These are phyloP conservation scores for Parachlorella kessleri DNA, from an alignment of 139 green algal species.

Conservation along the genomic window DNA sequence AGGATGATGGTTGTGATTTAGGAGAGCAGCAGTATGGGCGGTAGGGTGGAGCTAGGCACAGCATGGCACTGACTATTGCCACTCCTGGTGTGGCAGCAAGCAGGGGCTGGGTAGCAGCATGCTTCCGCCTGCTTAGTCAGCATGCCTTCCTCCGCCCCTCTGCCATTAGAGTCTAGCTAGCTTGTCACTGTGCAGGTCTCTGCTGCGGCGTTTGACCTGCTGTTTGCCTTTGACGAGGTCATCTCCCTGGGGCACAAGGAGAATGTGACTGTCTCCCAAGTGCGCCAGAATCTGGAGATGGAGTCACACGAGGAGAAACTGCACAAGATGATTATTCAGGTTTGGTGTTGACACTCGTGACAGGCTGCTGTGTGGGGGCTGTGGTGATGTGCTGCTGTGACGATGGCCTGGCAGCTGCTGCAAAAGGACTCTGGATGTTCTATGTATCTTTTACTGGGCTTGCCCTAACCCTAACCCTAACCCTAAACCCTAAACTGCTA, in stretches of 20 bases:
- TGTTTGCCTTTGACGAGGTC: slow-evolving; percentile 99
- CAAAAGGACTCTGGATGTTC: not conserved
- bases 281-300: slow-evolving; percentile 98
- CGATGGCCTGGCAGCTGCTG: not conserved
- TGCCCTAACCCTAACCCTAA: not conserved
- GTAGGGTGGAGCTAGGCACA: too few relatives aligned
- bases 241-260: slow-evolving; percentile 93
- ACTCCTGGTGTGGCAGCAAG: too few relatives aligned
- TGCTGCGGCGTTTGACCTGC: slow-evolving; percentile 93
- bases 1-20: too few relatives aligned
- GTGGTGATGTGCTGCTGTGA: not conserved
- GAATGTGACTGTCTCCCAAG: slow-evolving; percentile 61
- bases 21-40: too few relatives aligned
- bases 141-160: too few relatives aligned
- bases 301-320: slow-evolving; percentile 99
- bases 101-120: too few relatives aligned
- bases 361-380: too few relatives aligned
- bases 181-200: slow-evolving; percentile 17
- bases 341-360: not conserved
- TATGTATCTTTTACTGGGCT: not conserved
- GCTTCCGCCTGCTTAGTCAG: not conserved
- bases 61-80: too few relatives aligned
- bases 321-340: slow-evolving; percentile 99
- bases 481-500: not conserved
- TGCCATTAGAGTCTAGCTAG: too few relatives aligned